Percentiles rank a stretch among this genome's conserved stretches.
phyloP scores from a whole-genome alignment of 148 eudicot genomes.

The Cornus florida region DNA sequence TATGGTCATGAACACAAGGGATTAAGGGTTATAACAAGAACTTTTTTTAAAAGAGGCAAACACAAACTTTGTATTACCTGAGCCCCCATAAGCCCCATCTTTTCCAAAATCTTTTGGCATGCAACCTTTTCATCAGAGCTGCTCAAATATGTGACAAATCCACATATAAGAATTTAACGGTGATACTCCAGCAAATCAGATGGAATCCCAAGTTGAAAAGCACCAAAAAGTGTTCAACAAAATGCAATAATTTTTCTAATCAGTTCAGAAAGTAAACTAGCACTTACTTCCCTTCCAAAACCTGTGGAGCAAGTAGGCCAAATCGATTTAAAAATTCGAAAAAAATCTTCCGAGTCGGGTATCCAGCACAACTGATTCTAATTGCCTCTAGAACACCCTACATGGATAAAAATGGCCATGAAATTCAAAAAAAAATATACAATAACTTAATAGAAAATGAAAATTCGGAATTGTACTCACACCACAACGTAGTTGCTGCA shows the following conservation, averaged over 20 bases:
- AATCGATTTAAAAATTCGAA: slow-evolving; percentile 80
- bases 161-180: slow-evolving; percentile 9
- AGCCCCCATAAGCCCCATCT: slow-evolving; percentile 73
- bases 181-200: slow-evolving; percentile 5
- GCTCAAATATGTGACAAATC: slow-evolving; percentile 26
- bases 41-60: not conserved
- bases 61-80: slow-evolving; percentile 53
- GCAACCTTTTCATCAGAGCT: slow-evolving; percentile 69
- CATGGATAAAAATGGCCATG: slow-evolving; percentile 29
- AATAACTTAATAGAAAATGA: not conserved
- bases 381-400: slow-evolving; percentile 99
- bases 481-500: slow-evolving; percentile 99
- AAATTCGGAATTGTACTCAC: slow-evolving; percentile 58
- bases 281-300: slow-evolving; percentile 71
- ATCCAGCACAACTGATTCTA: slow-evolving; percentile 95
- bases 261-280: slow-evolving; percentile 11
- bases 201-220: slow-evolving; percentile 10
- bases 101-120: slow-evolving; percentile 80
- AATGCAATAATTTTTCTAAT: not conserved
- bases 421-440: slow-evolving; percentile 12
- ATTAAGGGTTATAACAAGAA: not conserved
- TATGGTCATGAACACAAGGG: not conserved
- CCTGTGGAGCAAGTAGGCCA: slow-evolving; percentile 80
- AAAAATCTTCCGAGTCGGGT: slow-evolving; percentile 88
- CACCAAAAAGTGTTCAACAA: not conserved